Evolutionary conservation across 2,329 filamentous ascomycete species (phyloP), one percentile per base, ranked within the genome.

Genomic region (Trichoderma polysporum): DNA sequence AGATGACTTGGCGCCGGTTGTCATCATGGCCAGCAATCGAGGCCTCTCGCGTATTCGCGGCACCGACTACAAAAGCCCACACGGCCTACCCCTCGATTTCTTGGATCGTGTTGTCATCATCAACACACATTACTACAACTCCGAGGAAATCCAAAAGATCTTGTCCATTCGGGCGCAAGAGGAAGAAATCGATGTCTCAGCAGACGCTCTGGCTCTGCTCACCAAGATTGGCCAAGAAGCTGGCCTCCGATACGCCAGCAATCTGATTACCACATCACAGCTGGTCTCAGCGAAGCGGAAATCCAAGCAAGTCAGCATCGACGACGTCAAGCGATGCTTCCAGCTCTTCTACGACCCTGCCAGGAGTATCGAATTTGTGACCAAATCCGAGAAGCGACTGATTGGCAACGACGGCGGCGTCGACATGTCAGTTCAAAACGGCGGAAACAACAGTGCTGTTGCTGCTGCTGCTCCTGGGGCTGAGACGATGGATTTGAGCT

Each of bases 21-120:
- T 99, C 78, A 99, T 99, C 80, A 99, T 99, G 95, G 95, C 95
- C 64, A 97, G 92, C 85, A 99, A 99, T 83, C 87, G 95, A 68
- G 95, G 95, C 70, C 88, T 93, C 78, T 92, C 95, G 41, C 90
- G 91, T 72, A 97, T 99, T 75, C 89, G 95, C 35, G 95, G 95
- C 67, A 99, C 95, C 66, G 91, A 92, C 78, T 97, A 98, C 81
- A 90, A 88, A 73, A 95, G 91, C 73, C 95, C 95, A 2, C 95
- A 99, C 78, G 95, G 95, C 31, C 84, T 99, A 50, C 95, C 95
- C 0, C 88, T 98, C 53, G 95, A 99, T 80, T 97, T 99, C 80
- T 85, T 99, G 57, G 95, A 99, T 79, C 90, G 95, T 22, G 91
- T 98, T 35, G 92, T 97, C 74, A 99, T 99, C 76, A 92, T 99